These are phyloP conservation scores for Lichtheimia hyalospora DNA, from an alignment of 371 early-diverging fungal genomes.

Conservation along the genomic window DNA sequence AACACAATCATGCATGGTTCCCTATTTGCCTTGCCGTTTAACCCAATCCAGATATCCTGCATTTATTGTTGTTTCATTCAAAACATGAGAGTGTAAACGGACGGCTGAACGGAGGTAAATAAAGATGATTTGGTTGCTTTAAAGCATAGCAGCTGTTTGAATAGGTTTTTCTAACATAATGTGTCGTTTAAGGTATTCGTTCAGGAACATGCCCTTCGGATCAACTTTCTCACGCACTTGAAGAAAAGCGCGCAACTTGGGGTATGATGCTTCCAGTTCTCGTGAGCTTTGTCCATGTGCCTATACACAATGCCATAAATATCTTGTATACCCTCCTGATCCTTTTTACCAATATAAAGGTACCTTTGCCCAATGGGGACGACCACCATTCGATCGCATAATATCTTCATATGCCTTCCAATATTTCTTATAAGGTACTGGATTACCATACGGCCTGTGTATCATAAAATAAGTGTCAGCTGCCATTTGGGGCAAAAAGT, in stretches of 20 bases:
- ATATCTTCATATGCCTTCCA: constrained; percentile 79
- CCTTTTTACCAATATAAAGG: too few species aligned
- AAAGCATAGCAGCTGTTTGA: constrained; percentile 11
- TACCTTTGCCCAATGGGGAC: constrained; percentile 90
- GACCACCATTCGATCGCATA: constrained; percentile 70
- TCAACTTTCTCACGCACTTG: constrained; percentile 62
- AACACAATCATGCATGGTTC: too few species aligned
- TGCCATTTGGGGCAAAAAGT: neutral
- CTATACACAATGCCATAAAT: constrained; percentile 17
- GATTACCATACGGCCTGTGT: constrained; percentile 67
- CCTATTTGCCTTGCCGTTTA: too few species aligned
- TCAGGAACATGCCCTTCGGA: constrained; percentile 74
- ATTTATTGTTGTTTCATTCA: constrained; percentile 1
- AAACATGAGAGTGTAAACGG: neutral
- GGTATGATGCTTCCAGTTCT: constrained; percentile 63
- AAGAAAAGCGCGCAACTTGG: constrained; percentile 63
- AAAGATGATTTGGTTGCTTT: neutral
- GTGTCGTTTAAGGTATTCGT: constrained; percentile 73
- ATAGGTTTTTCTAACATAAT: constrained; percentile 4
- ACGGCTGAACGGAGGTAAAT: too few species aligned
- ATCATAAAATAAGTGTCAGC: neutral
- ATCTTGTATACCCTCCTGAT: neutral
- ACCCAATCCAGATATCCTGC: neutral
- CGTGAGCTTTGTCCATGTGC: constrained; percentile 60
- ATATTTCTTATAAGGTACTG: constrained; percentile 75